Percentiles rank a stretch among this genome's conserved stretches.
phyloP scores from a whole-genome alignment of 257 asterid genomes.

The Gynochthodes officinalis region DNA sequence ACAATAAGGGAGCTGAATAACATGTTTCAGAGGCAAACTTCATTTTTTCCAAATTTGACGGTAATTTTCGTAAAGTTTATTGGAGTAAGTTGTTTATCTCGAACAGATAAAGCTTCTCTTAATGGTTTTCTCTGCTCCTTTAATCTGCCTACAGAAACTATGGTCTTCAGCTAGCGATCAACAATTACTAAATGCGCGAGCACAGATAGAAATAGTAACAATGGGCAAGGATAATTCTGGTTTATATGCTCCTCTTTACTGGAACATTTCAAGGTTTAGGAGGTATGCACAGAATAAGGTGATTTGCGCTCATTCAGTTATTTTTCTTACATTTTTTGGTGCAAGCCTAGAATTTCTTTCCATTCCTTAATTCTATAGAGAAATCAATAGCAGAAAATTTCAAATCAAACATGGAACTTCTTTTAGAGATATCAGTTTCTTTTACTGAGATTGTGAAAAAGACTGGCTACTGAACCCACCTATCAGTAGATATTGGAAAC shows the following conservation, averaged over 20 bases:
- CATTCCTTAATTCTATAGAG: too few species aligned
- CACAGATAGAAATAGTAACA: slow-evolving; percentile 40
- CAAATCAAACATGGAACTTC: too few species aligned
- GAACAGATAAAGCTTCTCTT: slow-evolving; percentile 2
- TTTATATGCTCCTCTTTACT: slow-evolving; percentile 57
- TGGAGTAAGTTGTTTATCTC: not conserved
- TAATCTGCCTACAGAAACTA: slow-evolving; percentile 34
- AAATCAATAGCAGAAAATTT: too few species aligned
- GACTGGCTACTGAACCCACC: too few species aligned
- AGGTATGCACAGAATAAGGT: slow-evolving; percentile 31
- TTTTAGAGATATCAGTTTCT: too few species aligned
- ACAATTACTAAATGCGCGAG: slow-evolving; percentile 41
- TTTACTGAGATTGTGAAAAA: too few species aligned
- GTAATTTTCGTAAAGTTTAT: slow-evolving; percentile 27
- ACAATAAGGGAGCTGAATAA: slow-evolving; percentile 53
- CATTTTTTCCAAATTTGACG: slow-evolving; percentile 31
- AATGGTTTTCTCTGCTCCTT: not conserved
- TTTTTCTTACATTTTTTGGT: too few species aligned
- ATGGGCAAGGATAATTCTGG: slow-evolving; percentile 16
- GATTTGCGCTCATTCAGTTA: too few species aligned
- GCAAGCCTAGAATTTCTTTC: too few species aligned
- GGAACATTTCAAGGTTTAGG: slow-evolving; percentile 46
- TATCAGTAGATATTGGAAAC: too few species aligned
- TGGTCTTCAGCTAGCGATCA: slow-evolving; percentile 57
- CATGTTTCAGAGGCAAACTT: slow-evolving; percentile 37